Evolutionary conservation across 2,329 filamentous ascomycete genomes (phyloP).

Genomic region (Neonectria neomacrospora): DNA sequence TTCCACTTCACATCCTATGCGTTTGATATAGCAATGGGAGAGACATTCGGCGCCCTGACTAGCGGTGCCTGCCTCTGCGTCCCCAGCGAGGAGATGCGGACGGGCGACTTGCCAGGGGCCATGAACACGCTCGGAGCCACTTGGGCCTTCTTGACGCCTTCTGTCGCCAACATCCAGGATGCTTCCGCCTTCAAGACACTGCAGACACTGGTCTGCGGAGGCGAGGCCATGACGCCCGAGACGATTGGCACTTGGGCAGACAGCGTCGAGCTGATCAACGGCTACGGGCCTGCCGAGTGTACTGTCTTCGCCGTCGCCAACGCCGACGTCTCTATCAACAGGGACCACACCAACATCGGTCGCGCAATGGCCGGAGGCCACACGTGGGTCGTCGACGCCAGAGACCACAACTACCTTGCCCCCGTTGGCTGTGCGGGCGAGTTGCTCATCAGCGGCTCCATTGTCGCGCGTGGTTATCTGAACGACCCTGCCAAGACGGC

Average conservation of each 20-base stretch:
- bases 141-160: slow-evolving; percentile 42
- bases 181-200: slow-evolving; percentile 31
- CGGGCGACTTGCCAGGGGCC: slow-evolving; percentile 22
- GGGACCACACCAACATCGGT: slow-evolving; percentile 27
- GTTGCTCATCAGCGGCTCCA: slow-evolving; percentile 35
- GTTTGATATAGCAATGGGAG: slow-evolving; percentile 39
- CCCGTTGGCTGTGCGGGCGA: slow-evolving; percentile 36
- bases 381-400: slow-evolving; percentile 35
- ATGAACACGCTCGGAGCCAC: slow-evolving; percentile 32
- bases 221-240: slow-evolving; percentile 34
- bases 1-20: slow-evolving; percentile 42
- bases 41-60: slow-evolving; percentile 28
- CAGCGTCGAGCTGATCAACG: slow-evolving; percentile 36
- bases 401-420: slow-evolving; percentile 30
- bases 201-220: slow-evolving; percentile 32
- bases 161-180: slow-evolving; percentile 39
- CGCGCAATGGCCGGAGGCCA: slow-evolving; percentile 3
- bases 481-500: slow-evolving; percentile 34
- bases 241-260: slow-evolving; percentile 32
- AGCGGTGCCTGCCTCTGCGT: slow-evolving; percentile 40
- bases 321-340: background rate
- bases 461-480: slow-evolving; percentile 41
- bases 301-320: slow-evolving; percentile 30
- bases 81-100: slow-evolving; percentile 39
- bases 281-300: slow-evolving; percentile 40